A percentile compares a stretch with the other conserved stretches of the same genome.
These are phyloP conservation scores for Linderniella brevidens DNA, from an alignment of 257 asterid species.

Conservation along the genomic window DNA sequence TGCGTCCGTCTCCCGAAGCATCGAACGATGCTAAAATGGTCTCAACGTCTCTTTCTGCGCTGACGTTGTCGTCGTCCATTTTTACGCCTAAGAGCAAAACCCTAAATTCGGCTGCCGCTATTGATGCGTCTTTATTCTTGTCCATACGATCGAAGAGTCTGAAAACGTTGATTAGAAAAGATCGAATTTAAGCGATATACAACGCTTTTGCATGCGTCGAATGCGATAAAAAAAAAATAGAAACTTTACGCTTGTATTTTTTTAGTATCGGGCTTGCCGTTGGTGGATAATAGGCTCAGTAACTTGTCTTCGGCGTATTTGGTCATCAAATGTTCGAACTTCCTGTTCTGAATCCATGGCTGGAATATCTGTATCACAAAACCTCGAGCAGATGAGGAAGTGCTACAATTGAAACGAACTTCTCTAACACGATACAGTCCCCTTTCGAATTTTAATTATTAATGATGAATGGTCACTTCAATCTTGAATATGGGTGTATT, in stretches of 20 bases:
- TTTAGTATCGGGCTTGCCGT: conserved; percentile 26
- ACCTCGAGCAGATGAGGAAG: too few relatives aligned
- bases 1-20: conserved; percentile 23
- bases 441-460: too few relatives aligned
- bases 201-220: background rate
- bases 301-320: conserved; percentile 44
- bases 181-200: background rate
- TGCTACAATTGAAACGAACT: background rate
- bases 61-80: conserved; percentile 17
- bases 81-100: conserved; percentile 35
- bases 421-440: too few relatives aligned
- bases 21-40: conserved; percentile 23
- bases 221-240: background rate
- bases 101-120: conserved; percentile 36
- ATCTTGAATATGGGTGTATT: too few relatives aligned
- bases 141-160: conserved; percentile 30
- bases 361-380: conserved; percentile 24
- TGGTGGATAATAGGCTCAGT: conserved; percentile 21
- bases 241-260: conserved; percentile 23
- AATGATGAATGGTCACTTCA: too few relatives aligned
- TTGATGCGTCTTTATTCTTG: conserved; percentile 14
- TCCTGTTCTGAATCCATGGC: conserved; percentile 41
- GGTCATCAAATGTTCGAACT: conserved; percentile 31
- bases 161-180: conserved; percentile 2
- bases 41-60: conserved; percentile 21